Evolutionary conservation across 169 alveolate genomes (phyloP).

Genomic region (Fabrea salina): DNA sequence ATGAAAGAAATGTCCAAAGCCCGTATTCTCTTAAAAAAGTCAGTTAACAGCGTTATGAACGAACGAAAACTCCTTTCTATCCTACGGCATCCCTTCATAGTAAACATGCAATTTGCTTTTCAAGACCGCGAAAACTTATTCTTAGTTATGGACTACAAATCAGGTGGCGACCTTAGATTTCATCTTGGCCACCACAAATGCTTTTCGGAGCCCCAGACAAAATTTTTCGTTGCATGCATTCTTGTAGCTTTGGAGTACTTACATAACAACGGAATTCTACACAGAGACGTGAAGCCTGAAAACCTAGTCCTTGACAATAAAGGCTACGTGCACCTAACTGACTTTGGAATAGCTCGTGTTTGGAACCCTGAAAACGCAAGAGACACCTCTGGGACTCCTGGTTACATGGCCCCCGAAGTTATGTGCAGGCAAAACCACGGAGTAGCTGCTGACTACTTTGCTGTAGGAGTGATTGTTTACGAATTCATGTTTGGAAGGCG

Average conservation of each 20-base stretch:
- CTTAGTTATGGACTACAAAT: slow-evolving; percentile 75
- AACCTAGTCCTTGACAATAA: slow-evolving; percentile 31
- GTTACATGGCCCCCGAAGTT: slow-evolving; percentile 80
- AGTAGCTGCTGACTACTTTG: slow-evolving; percentile 62
- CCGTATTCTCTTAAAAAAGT: slow-evolving; percentile 62
- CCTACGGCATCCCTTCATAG: slow-evolving; percentile 55
- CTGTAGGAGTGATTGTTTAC: slow-evolving; percentile 63
- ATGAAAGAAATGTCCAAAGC: slow-evolving; percentile 78
- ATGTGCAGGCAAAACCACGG: slow-evolving; percentile 65
- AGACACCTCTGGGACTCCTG: slow-evolving; percentile 82
- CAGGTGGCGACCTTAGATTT: slow-evolving; percentile 84
- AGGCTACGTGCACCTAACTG: slow-evolving; percentile 66
- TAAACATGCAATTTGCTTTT: slow-evolving; percentile 80
- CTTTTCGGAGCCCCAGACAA: slow-evolving; percentile 78
- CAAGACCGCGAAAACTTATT: slow-evolving; percentile 82
- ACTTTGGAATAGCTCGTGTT: slow-evolving; percentile 74
- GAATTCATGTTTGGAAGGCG: slow-evolving; percentile 68
- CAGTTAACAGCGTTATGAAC: slow-evolving; percentile 46
- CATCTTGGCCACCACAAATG: slow-evolving; percentile 71
- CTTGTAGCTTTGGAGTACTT: slow-evolving; percentile 63
- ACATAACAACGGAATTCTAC: slow-evolving; percentile 62
- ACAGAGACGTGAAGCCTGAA: slow-evolving; percentile 82
- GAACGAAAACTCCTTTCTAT: slow-evolving; percentile 42
- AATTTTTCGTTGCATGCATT: slow-evolving; percentile 71
- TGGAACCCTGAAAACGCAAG: slow-evolving; percentile 70